Evolutionary conservation across 495 filamentous ascomycete genomes (phyloP), one percentile per base, ranked within the genome.

Genomic region (Aspergillus affinis): DNA sequence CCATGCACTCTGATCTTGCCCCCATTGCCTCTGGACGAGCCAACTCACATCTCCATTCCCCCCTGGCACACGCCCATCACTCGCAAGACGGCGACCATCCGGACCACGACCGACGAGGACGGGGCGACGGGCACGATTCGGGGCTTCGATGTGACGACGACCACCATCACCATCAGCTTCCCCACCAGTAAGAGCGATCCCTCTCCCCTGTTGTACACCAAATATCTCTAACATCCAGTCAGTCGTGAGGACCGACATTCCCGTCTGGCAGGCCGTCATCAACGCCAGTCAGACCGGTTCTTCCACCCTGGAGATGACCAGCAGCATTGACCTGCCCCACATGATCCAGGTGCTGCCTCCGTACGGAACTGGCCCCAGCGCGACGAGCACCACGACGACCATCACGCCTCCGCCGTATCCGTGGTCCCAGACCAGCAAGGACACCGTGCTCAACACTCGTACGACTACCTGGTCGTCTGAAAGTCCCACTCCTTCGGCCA

Each of bases 1-100:
- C 65, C 65, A 9, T 71, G 68, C 50, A 26, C 51, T 2, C 53
- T 66, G 12, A 63, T 71, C 41, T 21, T 65, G 41, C 63, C 68
- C 32, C 65, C 68, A 6, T 46, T 58, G 26, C 32, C 57, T 1
- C 49, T 71, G 6, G 8, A 55, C 12, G 53, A 21, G 3, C 6
- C 47, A 2, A 64, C 66, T 2, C 66, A 63, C 12, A 62, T 71
- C 45, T 46, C 53, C 32, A 50, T 59, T 8, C 65, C 65, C 44
- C 60, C 63, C 2, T 59, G 57, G 57, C 6, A 5, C 4, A 59
- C 57, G 1, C 47, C 53, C 30, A 13, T 55, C 32, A 32, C 32
- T 9, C 30, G 19, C 15, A 44, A 32, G 6, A 23, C n/a, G 9
- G 13, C 18, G 15, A 46, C 53, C 5, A 55, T n/a, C 8, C 18